phyloP scores from a whole-genome alignment of 2,329 filamentous ascomycete species.

The Coniochaeta prunicola region DNA sequence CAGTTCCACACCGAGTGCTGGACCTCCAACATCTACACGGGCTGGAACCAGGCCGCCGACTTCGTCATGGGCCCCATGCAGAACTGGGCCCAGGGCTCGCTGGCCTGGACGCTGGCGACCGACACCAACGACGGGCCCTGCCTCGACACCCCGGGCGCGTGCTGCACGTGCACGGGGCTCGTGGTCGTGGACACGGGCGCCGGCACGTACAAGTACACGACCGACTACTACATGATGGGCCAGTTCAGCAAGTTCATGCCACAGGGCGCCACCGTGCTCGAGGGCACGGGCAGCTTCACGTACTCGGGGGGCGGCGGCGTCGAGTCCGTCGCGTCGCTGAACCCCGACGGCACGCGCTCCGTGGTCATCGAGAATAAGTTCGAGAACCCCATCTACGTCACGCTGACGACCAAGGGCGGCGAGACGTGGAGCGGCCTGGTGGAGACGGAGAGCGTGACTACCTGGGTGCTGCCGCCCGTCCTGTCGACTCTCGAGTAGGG shows the following conservation, averaged over 20 bases:
- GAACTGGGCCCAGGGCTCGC: slow-evolving; percentile 37
- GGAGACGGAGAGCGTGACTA: not conserved
- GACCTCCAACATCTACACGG: slow-evolving; percentile 24
- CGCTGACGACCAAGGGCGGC: slow-evolving; percentile 22
- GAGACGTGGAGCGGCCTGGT: slow-evolving; percentile 28
- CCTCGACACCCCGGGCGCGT: slow-evolving; percentile 29
- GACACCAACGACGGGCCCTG: slow-evolving; percentile 34
- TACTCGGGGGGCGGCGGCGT: slow-evolving; percentile 30
- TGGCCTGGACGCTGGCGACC: slow-evolving; percentile 37
- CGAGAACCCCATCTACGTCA: slow-evolving; percentile 34
- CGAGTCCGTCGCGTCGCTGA: slow-evolving; percentile 36
- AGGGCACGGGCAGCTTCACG: slow-evolving; percentile 34
- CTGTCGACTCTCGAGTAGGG: not conserved
- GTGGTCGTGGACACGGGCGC: slow-evolving; percentile 44
- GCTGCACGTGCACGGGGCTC: slow-evolving; percentile 39
- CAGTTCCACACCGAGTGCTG: slow-evolving; percentile 45
- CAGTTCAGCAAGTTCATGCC: slow-evolving; percentile 43
- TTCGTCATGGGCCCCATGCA: slow-evolving; percentile 43
- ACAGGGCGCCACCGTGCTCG: slow-evolving; percentile 32
- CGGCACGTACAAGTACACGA: slow-evolving; percentile 34
- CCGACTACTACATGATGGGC: slow-evolving; percentile 47
- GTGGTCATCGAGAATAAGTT: slow-evolving; percentile 41
- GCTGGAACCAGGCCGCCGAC: slow-evolving; percentile 27
- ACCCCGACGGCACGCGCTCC: slow-evolving; percentile 36
- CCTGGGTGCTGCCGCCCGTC: not conserved